Base-by-base conservation (phyloP, 768 basidiomycete species). In the Phaeotremella fagi region DNA sequence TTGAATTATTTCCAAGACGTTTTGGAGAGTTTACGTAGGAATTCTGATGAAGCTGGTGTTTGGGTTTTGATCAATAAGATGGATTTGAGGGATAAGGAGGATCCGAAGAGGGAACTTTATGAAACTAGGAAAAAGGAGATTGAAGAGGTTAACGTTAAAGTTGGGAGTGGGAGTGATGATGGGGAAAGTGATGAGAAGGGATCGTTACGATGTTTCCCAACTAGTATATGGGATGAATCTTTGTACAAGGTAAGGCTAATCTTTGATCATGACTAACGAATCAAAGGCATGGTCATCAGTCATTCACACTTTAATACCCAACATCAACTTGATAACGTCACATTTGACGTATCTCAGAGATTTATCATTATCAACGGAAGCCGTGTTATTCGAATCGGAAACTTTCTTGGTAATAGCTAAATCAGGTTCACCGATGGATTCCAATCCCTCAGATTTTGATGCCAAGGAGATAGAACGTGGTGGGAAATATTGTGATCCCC, bases 11-110 rank as follows among this genome's bases (percentile, higher is more conserved):
- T 90, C 73, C 83, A 84, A 38, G 87, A 92, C 55, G 97, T 92
- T 75, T 79, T 99, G 45, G 83, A 85, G 3, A 87, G 90, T 2
- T 77, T 98, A 26, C 78, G 81, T 46, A 62, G 63, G 37, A 62
- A 69, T 47, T 55, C 51, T 2, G 56, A 46, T 12, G 85, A 87
- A 6, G 90, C 91, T 4, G 82, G 79, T 11, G 84, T 97, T 1
- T 97, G 94, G 75, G 78, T 97, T 31, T 80, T 97, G 2, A 81
- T 98, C 38, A 94, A 99, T 77, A 99, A 99, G 80, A 97, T 98
- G 90, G 95, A 99, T 74, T 79, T 99, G 24, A 86, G 88, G 7
- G 72, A 68, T 60, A 68, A 72, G 45, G 59, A 69, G 47, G 66
- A 66, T 51, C 82, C 84, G 43, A 81, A 79, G 55, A 74, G 76